Evolutionary conservation across 2,329 filamentous ascomycete genomes (phyloP), one percentile per base, ranked within the genome.

Genomic region (Lecanicillium sp.): DNA sequence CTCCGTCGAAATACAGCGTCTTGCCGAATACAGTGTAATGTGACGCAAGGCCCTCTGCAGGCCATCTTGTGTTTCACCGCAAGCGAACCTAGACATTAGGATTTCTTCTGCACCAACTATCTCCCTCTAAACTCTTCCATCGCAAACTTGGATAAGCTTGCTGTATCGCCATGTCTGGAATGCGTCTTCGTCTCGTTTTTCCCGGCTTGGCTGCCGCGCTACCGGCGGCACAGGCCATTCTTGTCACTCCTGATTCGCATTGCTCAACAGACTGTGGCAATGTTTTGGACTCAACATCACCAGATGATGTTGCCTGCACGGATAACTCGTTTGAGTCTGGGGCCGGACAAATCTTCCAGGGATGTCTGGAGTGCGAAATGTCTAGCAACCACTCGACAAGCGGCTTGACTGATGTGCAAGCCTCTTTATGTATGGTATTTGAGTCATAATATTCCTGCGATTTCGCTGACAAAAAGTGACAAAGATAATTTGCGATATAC

Each of bases 401-500:
- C 14, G 64, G 63, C 12, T 47, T 67, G 40, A 70, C 74, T 1
- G 77, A 82, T 47, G 56, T 71, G 9, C 62, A 75, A 45, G 69
- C 63, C 44, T 58, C 69, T 36, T 55, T 80, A 13, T 80, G 75
- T 80, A 57, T 49, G 74, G n/a, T n/a, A n/a, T n/a, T n/a, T n/a
- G n/a, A n/a, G n/a, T n/a, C n/a, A n/a, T n/a, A n/a, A n/a, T n/a
- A n/a, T n/a, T n/a, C n/a, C n/a, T n/a, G n/a, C n/a, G n/a, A n/a
- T n/a, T n/a, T n/a, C n/a, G n/a, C n/a, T n/a, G n/a, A n/a, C n/a
- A n/a, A n/a, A n/a, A n/a, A n/a, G 12, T 29, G n/a, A n/a, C 12
- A 12, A n/a, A 42, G 40, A 43, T 15, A 36, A 31, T 19, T 31
- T 33, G 29, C 44, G 39, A 50, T 79, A 68, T 48, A 64, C 73